Evolutionary conservation across 495 filamentous ascomycete genomes (phyloP).

Genomic region (Aspergillus ostianus): DNA sequence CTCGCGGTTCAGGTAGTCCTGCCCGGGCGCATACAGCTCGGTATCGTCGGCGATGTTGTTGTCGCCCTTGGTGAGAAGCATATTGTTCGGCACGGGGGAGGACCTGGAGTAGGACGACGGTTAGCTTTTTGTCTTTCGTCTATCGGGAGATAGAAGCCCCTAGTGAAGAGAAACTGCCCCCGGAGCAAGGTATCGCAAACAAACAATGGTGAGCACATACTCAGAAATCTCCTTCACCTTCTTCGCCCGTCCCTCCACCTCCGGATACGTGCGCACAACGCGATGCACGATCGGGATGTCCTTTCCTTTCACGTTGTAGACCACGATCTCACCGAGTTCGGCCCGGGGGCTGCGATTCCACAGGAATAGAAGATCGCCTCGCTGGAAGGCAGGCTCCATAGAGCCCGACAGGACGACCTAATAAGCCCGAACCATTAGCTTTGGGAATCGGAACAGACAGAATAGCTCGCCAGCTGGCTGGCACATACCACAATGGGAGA

Average conservation of each 20-base stretch:
- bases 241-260: slow-evolving; percentile 46
- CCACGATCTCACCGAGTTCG: slow-evolving; percentile 83
- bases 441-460: background rate
- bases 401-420: slow-evolving; percentile 74
- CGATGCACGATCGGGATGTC: slow-evolving; percentile 95
- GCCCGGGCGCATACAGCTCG: slow-evolving; percentile 82
- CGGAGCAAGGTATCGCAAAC: too few relatives aligned
- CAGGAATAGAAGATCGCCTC: slow-evolving; percentile 88
- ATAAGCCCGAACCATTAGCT: background rate
- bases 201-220: slow-evolving; percentile 20
- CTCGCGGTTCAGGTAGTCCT: slow-evolving; percentile 78
- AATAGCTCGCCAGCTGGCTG: background rate
- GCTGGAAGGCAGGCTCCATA: slow-evolving; percentile 97
- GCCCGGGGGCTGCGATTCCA: slow-evolving; percentile 79
- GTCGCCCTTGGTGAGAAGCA: slow-evolving; percentile 94
- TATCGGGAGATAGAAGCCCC: background rate
- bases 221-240: slow-evolving; percentile 39
- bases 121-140: background rate
- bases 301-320: slow-evolving; percentile 76
- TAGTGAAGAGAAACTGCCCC: slow-evolving; percentile 8
- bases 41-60: slow-evolving; percentile 95
- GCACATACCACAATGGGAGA: slow-evolving; percentile 81
- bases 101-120: slow-evolving; percentile 17
- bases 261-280: slow-evolving; percentile 67
- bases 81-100: slow-evolving; percentile 26